A percentile compares a stretch with the other conserved stretches of the same genome.
phyloP scores from a whole-genome alignment of 2,329 filamentous ascomycete species.

The Fusarium sp. region DNA sequence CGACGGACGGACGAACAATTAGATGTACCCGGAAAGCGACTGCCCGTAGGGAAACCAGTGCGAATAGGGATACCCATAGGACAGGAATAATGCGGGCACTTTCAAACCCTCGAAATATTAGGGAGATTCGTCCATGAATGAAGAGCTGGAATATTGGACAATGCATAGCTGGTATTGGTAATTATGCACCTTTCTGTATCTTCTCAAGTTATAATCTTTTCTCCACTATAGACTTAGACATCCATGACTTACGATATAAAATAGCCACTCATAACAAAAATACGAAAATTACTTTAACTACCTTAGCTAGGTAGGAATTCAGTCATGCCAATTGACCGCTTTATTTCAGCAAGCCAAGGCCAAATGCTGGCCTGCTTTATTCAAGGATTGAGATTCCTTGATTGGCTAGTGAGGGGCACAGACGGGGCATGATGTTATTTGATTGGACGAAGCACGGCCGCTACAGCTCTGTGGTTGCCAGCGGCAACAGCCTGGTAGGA shows the following conservation, averaged over 20 bases:
- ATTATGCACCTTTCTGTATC: conserved; percentile 4
- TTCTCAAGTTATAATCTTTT: conserved; percentile 27
- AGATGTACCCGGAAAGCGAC: background rate
- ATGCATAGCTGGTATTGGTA: conserved; percentile 3
- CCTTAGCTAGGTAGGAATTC: too few species aligned
- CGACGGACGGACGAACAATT: background rate
- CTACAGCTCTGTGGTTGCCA: conserved; percentile 44
- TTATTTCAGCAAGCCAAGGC: background rate
- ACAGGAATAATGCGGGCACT: conserved; percentile 2
- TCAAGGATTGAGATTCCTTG: background rate
- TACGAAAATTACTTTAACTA: background rate
- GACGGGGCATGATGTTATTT: conserved; percentile 9
- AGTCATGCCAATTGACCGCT: conserved; percentile 13
- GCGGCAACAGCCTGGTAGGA: conserved; percentile 48
- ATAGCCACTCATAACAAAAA: conserved; percentile 19
- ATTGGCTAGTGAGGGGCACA: conserved; percentile 16
- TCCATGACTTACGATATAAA: conserved; percentile 20
- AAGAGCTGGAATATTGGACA: background rate
- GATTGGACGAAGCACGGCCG: conserved; percentile 17
- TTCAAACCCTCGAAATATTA: background rate
- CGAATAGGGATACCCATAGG: background rate
- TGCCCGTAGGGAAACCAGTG: background rate
- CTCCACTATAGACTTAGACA: conserved; percentile 38
- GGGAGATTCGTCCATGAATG: background rate
- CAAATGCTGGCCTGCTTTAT: background rate